Percentiles rank a stretch among this genome's conserved stretches.
Conservation (phyloP, 768 basidiomycete genomes). For the Trametes maxima region DNA sequence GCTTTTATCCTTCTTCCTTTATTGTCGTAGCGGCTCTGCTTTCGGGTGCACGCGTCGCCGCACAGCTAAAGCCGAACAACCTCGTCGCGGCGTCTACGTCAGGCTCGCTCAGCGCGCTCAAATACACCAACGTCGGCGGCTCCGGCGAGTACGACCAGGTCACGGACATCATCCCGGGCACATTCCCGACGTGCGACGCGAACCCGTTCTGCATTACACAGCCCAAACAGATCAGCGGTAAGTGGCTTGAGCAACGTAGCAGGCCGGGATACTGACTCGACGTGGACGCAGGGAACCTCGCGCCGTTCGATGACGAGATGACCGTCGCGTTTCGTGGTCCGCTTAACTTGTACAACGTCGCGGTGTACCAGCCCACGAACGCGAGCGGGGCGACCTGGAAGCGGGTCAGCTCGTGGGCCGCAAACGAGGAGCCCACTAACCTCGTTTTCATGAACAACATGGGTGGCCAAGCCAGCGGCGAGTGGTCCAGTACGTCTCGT, state of each 20-base stretch:
- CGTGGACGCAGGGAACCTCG: conserved; percentile 27
- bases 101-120: conserved; percentile 31
- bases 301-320: conserved; percentile 35
- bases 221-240: conserved; percentile 25
- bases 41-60: conserved; percentile 14
- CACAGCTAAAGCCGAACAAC: conserved; percentile 26
- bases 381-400: conserved; percentile 29
- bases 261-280: background rate
- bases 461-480: conserved; percentile 30
- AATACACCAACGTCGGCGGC: conserved; percentile 33
- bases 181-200: conserved; percentile 29
- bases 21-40: conserved; percentile 17
- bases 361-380: conserved; percentile 34
- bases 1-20: conserved; percentile 10
- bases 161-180: conserved; percentile 32
- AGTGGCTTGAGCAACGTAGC: background rate
- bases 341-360: conserved; percentile 31
- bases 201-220: conserved; percentile 28
- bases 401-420: conserved; percentile 30
- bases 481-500: conserved; percentile 31
- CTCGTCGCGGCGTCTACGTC: conserved; percentile 20
- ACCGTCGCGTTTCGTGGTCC: conserved; percentile 33
- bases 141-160: conserved; percentile 31
- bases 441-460: conserved; percentile 37
- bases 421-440: conserved; percentile 24